Evolutionary conservation across 129 eudicot genomes (phyloP), one percentile per base, ranked within the genome.

Genomic region (Ambrosia artemisiifolia): DNA sequence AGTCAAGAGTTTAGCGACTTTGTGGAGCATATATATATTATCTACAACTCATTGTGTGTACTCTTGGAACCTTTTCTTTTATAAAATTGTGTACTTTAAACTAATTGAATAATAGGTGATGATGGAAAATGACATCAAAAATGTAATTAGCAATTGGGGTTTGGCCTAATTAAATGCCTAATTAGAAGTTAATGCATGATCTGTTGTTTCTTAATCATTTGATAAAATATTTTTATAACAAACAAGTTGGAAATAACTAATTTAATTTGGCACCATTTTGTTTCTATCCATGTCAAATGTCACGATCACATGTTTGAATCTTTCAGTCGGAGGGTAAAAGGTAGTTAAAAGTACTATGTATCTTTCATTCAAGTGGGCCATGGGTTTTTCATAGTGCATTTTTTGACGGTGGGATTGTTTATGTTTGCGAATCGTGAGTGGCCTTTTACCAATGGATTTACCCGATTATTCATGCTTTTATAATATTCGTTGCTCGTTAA

Each of bases 71-170:
- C 14, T 5, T 44, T 69, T 76, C 54, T 66, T 54, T 40, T 50
- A 30, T 34, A 61, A 43, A 55, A 34, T 36, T 55, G 72, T 1
- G 80, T 77, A 70, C 81, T 63, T 77, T 47, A 70, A 77, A 78
- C 50, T 70, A 78, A 50, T 78, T 70, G 19, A 78, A 38, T 50
- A 78, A 30, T 35, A 16, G 30, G 34, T 70, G 61, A 70, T 77
- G 81, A 76, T 78, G 81, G 81, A 63, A 70, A 18, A 63, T 78
- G 76, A 48, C 81, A 63, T 70, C 71, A 19, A 49, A 69, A 50
- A 53, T 47, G 50, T 62, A 66, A 70, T 78, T 14, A 63, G 63
- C 69, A 36, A 61, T 60, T 62, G 17, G 75, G 43, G 50, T 33
- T 67, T 57, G 54, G 62, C 14, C 42, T 69, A 60, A 60, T 62